phyloP scores from a whole-genome alignment of 148 eudicot species.

The Nepenthes mirabilis region DNA sequence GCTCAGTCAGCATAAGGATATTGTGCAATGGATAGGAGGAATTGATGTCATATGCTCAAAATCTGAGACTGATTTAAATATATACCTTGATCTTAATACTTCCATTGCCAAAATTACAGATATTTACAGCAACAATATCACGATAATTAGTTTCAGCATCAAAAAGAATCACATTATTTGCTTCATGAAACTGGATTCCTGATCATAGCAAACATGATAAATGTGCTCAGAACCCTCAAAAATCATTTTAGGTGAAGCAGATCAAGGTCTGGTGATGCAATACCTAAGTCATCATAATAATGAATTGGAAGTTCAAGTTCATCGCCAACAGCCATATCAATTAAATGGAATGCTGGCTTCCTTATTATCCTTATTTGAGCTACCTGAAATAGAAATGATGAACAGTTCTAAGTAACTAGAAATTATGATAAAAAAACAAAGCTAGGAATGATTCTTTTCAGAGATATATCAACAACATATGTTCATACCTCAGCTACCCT shows the following conservation, averaged over 20 bases:
- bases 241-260: not conserved
- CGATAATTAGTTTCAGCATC: conserved; percentile 52
- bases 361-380: conserved; percentile 57
- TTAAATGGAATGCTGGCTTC: conserved; percentile 20
- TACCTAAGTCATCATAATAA: conserved; percentile 54
- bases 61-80: conserved; percentile 1
- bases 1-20: no score
- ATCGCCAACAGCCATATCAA: conserved; percentile 58
- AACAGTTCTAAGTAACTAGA: not conserved
- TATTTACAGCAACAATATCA: conserved; percentile 46
- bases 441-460: no score
- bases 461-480: not conserved
- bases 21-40: not conserved
- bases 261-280: conserved; percentile 2
- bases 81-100: conserved; percentile 42
- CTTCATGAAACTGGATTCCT: conserved; percentile 80
- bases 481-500: conserved; percentile 63
- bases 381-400: conserved; percentile 26
- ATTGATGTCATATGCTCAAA: not conserved
- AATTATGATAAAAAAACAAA: no score
- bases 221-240: conserved; percentile 2
- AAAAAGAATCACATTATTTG: conserved; percentile 30
- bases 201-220: conserved; percentile 11
- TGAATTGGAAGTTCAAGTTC: conserved; percentile 47
- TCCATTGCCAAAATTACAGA: conserved; percentile 25